phyloP scores from a whole-genome alignment of 208 protist species.

The Trypanosoma mega region DNA sequence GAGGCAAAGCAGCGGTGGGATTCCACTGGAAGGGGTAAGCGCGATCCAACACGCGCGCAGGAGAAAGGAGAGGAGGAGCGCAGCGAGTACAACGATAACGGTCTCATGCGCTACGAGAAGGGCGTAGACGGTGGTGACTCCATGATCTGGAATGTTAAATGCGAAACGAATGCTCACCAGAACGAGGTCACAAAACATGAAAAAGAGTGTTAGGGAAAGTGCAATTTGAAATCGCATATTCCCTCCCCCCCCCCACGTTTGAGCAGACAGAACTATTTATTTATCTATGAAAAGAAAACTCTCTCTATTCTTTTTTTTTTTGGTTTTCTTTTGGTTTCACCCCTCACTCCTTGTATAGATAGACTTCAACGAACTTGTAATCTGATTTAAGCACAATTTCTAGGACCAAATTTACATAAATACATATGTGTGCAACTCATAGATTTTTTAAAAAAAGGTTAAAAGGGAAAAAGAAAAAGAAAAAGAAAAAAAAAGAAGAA shows the following conservation, averaged over 20 bases:
- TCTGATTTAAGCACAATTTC: not conserved
- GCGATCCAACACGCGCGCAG: constrained; percentile 41
- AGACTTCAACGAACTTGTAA: not conserved
- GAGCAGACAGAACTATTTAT: not conserved
- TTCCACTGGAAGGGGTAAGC: constrained; percentile 30
- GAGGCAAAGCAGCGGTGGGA: constrained; percentile 15
- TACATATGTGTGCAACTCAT: too few species aligned
- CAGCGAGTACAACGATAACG: constrained; percentile 39
- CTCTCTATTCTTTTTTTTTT: constrained; percentile 1
- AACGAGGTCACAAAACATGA: constrained; percentile 33
- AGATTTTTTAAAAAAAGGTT: too few species aligned
- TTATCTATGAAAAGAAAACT: too few species aligned
- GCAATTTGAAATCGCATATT: constrained; percentile 20
- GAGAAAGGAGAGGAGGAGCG: constrained; percentile 25
- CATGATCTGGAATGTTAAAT: constrained; percentile 25
- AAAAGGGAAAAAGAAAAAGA: constrained; percentile 7
- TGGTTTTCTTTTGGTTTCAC: not conserved
- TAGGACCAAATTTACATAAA: too few species aligned
- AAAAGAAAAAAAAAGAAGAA: constrained; percentile 5
- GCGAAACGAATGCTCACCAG: constrained; percentile 37
- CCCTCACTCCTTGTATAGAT: not conserved
- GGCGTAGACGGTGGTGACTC: constrained; percentile 26
- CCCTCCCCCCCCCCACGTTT: too few species aligned
- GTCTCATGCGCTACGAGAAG: constrained; percentile 42
- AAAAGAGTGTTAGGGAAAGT: constrained; percentile 17